Percentiles rank a stretch among this genome's conserved stretches.
These are phyloP conservation scores for Exophiala sideris DNA, from an alignment of 2,329 filamentous ascomycete species.

Conservation along the genomic window DNA sequence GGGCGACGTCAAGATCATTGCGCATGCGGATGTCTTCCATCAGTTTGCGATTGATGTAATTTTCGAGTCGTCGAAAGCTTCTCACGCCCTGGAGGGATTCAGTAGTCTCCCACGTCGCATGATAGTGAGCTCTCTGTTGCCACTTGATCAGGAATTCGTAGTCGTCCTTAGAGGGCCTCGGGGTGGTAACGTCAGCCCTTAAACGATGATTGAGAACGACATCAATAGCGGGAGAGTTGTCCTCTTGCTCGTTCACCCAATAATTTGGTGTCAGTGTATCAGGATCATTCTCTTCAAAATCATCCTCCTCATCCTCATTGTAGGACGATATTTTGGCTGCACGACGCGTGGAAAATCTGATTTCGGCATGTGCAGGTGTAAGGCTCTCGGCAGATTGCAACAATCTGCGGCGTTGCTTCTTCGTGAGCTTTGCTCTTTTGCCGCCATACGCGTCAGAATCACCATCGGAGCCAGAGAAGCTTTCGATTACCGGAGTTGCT, in stretches of 20 bases:
- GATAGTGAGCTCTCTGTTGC: slow-evolving; percentile 91
- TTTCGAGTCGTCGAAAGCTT: slow-evolving; percentile 85
- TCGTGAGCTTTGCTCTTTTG: slow-evolving; percentile 65
- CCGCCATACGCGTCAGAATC: slow-evolving; percentile 73
- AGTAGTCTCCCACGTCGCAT: slow-evolving; percentile 90
- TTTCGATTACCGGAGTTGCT: slow-evolving; percentile 44
- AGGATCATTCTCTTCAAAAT: slow-evolving; percentile 53
- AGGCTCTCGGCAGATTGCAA: slow-evolving; percentile 63
- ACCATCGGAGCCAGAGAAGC: slow-evolving; percentile 61
- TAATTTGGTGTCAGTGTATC: slow-evolving; percentile 66
- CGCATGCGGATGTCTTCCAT: slow-evolving; percentile 74
- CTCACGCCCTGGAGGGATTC: slow-evolving; percentile 71
- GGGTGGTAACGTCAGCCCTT: slow-evolving; percentile 59
- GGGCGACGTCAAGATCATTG: slow-evolving; percentile 69
- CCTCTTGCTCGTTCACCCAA: slow-evolving; percentile 67
- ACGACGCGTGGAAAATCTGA: slow-evolving; percentile 86
- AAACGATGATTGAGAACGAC: slow-evolving; percentile 82
- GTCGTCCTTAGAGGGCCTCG: slow-evolving; percentile 58
- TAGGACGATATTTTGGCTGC: slow-evolving; percentile 67
- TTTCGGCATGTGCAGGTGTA: slow-evolving; percentile 67
- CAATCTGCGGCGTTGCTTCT: slow-evolving; percentile 72
- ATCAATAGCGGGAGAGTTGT: slow-evolving; percentile 82
- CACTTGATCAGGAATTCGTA: slow-evolving; percentile 95
- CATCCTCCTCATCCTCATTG: slow-evolving; percentile 63
- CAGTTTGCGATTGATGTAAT: slow-evolving; percentile 85